These are phyloP conservation scores for Rhizomucor pusillus DNA, from an alignment of 371 early-diverging fungal genomes.

Conservation along the genomic window DNA sequence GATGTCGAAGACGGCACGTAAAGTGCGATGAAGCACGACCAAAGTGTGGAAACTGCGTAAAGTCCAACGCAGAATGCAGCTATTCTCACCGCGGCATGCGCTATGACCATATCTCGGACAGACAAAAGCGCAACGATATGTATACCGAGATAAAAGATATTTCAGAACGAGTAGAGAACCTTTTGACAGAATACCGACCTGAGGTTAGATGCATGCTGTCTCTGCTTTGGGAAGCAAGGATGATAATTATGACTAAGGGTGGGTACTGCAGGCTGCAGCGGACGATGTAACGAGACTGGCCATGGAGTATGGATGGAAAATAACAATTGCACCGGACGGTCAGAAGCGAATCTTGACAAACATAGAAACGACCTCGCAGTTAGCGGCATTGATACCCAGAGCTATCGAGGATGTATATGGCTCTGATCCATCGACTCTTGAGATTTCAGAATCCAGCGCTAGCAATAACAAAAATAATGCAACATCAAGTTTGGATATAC, in stretches of 20 bases:
- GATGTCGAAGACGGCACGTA: slow-evolving; percentile 27
- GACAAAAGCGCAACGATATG: slow-evolving; percentile 23
- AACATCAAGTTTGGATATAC: neutral
- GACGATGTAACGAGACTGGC: slow-evolving; percentile 23
- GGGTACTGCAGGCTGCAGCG: slow-evolving; percentile 7
- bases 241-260: neutral
- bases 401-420: slow-evolving; percentile 20
- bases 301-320: slow-evolving; percentile 23
- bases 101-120: slow-evolving; percentile 22
- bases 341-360: slow-evolving; percentile 21
- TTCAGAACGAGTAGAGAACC: slow-evolving; percentile 17
- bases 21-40: slow-evolving; percentile 24
- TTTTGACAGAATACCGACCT: slow-evolving; percentile 11
- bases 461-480: slow-evolving; percentile 1
- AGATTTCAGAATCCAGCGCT: no score
- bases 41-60: slow-evolving; percentile 20
- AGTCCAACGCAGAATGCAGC: slow-evolving; percentile 20
- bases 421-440: no score
- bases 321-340: slow-evolving; percentile 12
- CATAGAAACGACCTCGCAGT: slow-evolving; percentile 16
- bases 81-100: slow-evolving; percentile 23
- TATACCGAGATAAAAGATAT: slow-evolving; percentile 27
- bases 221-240: neutral
- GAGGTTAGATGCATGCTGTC: slow-evolving; percentile 5
- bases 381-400: slow-evolving; percentile 19